A percentile compares a stretch with the other conserved stretches of the same genome.
phyloP scores from a whole-genome alignment of 768 basidiomycete genomes.

The Leccinum rimulosum region DNA sequence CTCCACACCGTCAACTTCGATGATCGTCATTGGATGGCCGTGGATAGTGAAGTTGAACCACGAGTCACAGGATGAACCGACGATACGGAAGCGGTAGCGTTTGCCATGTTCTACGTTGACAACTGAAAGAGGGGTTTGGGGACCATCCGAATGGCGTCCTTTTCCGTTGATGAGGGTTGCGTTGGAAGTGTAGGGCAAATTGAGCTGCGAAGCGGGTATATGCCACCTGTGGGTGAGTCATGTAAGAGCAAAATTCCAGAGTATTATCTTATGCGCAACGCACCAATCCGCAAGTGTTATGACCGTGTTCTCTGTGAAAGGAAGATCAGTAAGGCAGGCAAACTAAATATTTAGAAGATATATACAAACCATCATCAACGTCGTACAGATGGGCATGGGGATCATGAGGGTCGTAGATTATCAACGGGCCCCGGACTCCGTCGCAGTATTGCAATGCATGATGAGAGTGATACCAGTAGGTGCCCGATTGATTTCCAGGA shows the following conservation, averaged over 20 bases:
- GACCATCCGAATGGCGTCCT: slow-evolving; percentile 37
- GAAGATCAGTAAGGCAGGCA: slow-evolving; percentile 1
- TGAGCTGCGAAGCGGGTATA: slow-evolving; percentile 16
- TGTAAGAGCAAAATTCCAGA: neutral
- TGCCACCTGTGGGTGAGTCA: slow-evolving; percentile 26
- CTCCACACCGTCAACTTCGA: slow-evolving; percentile 43
- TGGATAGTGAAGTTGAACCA: slow-evolving; percentile 35
- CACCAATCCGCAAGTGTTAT: slow-evolving; percentile 48
- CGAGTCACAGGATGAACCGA: slow-evolving; percentile 35
- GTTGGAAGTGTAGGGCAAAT: slow-evolving; percentile 29
- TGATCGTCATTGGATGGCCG: slow-evolving; percentile 38
- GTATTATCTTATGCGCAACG: neutral
- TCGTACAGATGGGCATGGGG: slow-evolving; percentile 42
- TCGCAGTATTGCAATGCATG: slow-evolving; percentile 40
- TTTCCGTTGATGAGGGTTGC: slow-evolving; percentile 46
- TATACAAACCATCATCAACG: slow-evolving; percentile 41
- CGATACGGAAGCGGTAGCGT: slow-evolving; percentile 40
- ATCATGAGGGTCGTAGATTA: slow-evolving; percentile 47
- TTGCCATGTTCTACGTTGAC: slow-evolving; percentile 38
- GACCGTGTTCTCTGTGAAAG: slow-evolving; percentile 36
- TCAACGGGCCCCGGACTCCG: slow-evolving; percentile 40
- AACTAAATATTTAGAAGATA: neutral
- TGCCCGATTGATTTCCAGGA: slow-evolving; percentile 39
- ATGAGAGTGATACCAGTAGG: slow-evolving; percentile 51
- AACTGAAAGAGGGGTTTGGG: slow-evolving; percentile 35